Conservation (phyloP, 73 alveolate genomes). For the Uronychia binucleata region DNA sequence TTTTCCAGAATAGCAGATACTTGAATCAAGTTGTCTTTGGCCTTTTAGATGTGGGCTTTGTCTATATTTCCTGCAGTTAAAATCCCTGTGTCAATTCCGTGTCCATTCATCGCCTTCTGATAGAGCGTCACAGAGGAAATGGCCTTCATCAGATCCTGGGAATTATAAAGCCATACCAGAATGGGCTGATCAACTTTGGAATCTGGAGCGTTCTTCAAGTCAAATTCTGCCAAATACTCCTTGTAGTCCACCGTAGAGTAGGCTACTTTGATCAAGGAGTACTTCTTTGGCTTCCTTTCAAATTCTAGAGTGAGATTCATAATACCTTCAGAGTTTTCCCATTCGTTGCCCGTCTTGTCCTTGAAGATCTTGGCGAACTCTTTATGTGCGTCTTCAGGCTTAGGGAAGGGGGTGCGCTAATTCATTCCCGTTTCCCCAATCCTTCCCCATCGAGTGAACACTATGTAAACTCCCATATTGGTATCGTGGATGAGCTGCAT, state of each 20-base stretch:
- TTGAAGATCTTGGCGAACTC: slow-evolving; percentile 82
- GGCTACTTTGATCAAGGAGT: slow-evolving; percentile 43
- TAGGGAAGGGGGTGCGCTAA: slow-evolving; percentile 90
- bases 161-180: background rate
- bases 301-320: slow-evolving; percentile 11
- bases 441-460: slow-evolving; percentile 97
- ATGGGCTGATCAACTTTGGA: background rate
- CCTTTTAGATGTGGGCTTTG: slow-evolving; percentile 48
- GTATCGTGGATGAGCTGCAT: slow-evolving; percentile 94
- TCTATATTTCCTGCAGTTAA: slow-evolving; percentile 56
- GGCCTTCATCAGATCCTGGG: slow-evolving; percentile 24
- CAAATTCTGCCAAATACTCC: slow-evolving; percentile 62
- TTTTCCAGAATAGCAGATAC: slow-evolving; percentile 38
- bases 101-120: slow-evolving; percentile 41
- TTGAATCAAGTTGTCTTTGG: slow-evolving; percentile 50
- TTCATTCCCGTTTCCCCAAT: slow-evolving; percentile 96
- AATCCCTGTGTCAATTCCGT: slow-evolving; percentile 57
- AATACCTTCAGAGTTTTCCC: slow-evolving; percentile 73
- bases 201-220: slow-evolving; percentile 31
- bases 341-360: slow-evolving; percentile 82
- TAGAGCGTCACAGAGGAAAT: slow-evolving; percentile 51
- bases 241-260: slow-evolving; percentile 34
- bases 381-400: slow-evolving; percentile 66
- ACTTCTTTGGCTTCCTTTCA: slow-evolving; percentile 61
- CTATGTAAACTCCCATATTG: slow-evolving; percentile 89